Evolutionary conservation across 306 rosid genomes (phyloP).

Genomic region (Begonia loranthoides): DNA sequence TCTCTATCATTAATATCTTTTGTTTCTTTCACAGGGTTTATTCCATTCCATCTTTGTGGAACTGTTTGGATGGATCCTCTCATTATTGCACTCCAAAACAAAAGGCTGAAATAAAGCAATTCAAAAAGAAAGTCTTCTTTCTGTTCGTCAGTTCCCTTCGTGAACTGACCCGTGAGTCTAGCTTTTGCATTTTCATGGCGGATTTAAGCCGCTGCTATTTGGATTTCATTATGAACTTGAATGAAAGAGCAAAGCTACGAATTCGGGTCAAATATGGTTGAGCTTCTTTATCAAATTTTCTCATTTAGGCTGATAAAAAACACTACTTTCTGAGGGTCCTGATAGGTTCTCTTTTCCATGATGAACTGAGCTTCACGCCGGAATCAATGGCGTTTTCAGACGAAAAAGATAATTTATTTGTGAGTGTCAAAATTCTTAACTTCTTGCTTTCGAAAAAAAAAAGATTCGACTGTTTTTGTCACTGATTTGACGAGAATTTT

Average conservation of each 20-base stretch:
- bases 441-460: neutral
- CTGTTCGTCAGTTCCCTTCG: conserved; percentile 56
- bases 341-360: no score
- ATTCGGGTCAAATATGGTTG: conserved; percentile 34
- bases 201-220: conserved; percentile 19
- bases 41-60: no score
- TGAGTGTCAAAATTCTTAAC: conserved; percentile 3
- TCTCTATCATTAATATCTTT: no score
- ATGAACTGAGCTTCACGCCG: conserved; percentile 3
- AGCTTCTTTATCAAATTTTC: neutral
- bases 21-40: no score
- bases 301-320: conserved; percentile 22
- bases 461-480: neutral
- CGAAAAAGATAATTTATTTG: conserved; percentile 11
- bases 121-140: conserved; percentile 33
- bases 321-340: no score
- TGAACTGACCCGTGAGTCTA: conserved; percentile 40
- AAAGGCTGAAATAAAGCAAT: conserved; percentile 7
- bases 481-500: neutral
- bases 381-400: conserved; percentile 11
- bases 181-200: conserved; percentile 25
- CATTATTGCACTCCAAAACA: neutral
- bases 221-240: conserved; percentile 22
- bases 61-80: no score
- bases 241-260: conserved; percentile 20